Conservation (phyloP, 2,329 filamentous ascomycete genomes). For the Fusarium cicatricum region DNA sequence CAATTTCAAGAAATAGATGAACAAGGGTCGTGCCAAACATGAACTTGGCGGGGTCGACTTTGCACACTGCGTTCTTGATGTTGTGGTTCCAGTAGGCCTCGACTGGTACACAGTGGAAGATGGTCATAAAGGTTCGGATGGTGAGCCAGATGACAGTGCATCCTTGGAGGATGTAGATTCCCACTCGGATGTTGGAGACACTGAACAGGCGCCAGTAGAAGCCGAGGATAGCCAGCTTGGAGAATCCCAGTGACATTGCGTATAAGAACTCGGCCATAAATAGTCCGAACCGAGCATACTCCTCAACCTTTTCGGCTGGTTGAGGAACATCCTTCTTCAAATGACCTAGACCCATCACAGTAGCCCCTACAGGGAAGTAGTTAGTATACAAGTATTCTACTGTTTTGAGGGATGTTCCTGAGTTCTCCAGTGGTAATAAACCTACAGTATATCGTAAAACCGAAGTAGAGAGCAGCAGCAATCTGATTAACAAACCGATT, state of each 20-base stretch:
- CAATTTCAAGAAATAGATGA: constrained; percentile 24
- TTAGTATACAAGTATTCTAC: neutral
- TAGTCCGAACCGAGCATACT: constrained; percentile 25
- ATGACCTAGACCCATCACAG: constrained; percentile 21
- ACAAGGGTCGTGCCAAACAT: constrained; percentile 32
- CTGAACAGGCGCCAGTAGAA: constrained; percentile 30
- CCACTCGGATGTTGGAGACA: constrained; percentile 21
- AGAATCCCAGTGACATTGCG: constrained; percentile 27
- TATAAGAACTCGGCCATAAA: constrained; percentile 26
- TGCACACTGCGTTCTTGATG: constrained; percentile 25
- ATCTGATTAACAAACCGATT: neutral
- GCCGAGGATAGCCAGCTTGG: constrained; percentile 26
- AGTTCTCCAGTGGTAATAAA: neutral
- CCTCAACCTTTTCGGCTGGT: constrained; percentile 14
- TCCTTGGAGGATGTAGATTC: constrained; percentile 25
- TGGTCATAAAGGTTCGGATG: constrained; percentile 31
- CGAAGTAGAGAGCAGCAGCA: constrained; percentile 19
- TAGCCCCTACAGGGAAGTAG: constrained; percentile 9
- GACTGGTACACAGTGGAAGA: constrained; percentile 26
- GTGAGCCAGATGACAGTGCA: constrained; percentile 29
- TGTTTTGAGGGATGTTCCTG: too few relatives aligned
- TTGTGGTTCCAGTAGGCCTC: constrained; percentile 26
- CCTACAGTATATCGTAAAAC: constrained; percentile 27
- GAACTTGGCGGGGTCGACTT: constrained; percentile 25
- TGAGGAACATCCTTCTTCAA: constrained; percentile 11